These are phyloP conservation scores for Apiotrichum brassicae DNA, from an alignment of 1,284 basidiomycete genomes.

Conservation along the genomic window DNA sequence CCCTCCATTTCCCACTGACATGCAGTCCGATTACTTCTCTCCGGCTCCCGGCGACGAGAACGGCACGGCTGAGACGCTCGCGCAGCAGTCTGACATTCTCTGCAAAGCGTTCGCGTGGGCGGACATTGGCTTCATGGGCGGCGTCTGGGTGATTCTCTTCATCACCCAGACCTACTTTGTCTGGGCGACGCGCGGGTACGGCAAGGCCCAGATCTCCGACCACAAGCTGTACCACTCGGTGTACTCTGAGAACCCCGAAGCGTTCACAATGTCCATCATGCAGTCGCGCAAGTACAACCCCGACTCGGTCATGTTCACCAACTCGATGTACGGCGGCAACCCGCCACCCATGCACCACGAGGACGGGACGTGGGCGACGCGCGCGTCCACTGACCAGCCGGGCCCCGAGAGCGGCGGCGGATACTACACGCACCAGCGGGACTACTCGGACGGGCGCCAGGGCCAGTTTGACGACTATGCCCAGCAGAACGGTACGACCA, in stretches of 20 bases:
- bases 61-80: slow-evolving; percentile 23
- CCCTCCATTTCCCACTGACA: not conserved
- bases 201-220: slow-evolving; percentile 64
- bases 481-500: not conserved
- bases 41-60: slow-evolving; percentile 38
- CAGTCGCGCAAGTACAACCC: slow-evolving; percentile 60
- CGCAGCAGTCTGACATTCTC: slow-evolving; percentile 57
- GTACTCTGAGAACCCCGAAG: slow-evolving; percentile 51
- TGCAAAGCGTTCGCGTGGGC: slow-evolving; percentile 87
- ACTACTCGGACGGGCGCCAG: slow-evolving; percentile 4
- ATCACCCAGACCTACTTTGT: slow-evolving; percentile 60
- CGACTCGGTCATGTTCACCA: slow-evolving; percentile 37
- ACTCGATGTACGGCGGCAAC: slow-evolving; percentile 17
- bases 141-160: slow-evolving; percentile 69
- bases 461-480: not conserved
- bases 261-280: slow-evolving; percentile 56
- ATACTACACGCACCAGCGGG: slow-evolving; percentile 13
- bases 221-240: slow-evolving; percentile 73
- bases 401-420: slow-evolving; percentile 15
- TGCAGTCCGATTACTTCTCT: slow-evolving; percentile 26
- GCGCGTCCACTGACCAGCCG: slow-evolving; percentile 53
- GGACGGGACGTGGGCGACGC: slow-evolving; percentile 64
- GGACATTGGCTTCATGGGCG: slow-evolving; percentile 82
- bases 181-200: slow-evolving; percentile 63
- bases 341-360: slow-evolving; percentile 14